A percentile compares a stretch with the other conserved stretches of the same genome.
Conservation (phyloP, 139 green algal genomes). For the Nannochloris sp. region DNA sequence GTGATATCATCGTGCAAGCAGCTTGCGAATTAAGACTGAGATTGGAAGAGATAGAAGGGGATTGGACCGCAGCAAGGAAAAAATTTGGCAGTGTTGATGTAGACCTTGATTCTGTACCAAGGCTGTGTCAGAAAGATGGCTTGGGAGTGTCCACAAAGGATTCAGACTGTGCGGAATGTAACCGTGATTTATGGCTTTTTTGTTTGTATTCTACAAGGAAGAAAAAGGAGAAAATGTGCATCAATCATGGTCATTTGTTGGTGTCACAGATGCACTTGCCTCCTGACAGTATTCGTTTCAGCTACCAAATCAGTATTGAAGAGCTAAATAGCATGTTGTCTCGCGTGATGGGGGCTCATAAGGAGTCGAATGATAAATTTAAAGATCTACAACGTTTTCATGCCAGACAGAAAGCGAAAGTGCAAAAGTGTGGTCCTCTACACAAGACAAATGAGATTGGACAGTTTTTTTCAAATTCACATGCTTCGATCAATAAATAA, state of each 20-base stretch:
- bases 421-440: too few species aligned
- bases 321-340: too few species aligned
- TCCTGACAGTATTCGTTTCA: too few species aligned
- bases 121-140: constrained; percentile 13
- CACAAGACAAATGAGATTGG: too few species aligned
- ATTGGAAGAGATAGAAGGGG: background rate
- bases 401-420: too few species aligned
- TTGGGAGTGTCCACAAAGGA: constrained; percentile 44
- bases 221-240: constrained; percentile 44
- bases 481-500: too few species aligned
- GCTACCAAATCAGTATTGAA: too few species aligned
- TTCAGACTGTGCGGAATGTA: constrained; percentile 54
- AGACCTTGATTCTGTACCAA: background rate
- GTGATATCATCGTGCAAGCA: constrained; percentile 31
- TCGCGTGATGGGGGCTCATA: too few species aligned
- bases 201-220: constrained; percentile 39
- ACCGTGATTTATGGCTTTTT: constrained; percentile 61
- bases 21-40: constrained; percentile 32
- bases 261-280: background rate
- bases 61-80: background rate
- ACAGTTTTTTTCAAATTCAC: too few species aligned
- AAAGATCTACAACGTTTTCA: too few species aligned
- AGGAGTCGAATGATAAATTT: too few species aligned
- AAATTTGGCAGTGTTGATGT: background rate
- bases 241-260: constrained; percentile 47